These are phyloP conservation scores for Excoecaria cochinchinensis DNA, from an alignment of 345 rosid genomes.

Conservation along the genomic window DNA sequence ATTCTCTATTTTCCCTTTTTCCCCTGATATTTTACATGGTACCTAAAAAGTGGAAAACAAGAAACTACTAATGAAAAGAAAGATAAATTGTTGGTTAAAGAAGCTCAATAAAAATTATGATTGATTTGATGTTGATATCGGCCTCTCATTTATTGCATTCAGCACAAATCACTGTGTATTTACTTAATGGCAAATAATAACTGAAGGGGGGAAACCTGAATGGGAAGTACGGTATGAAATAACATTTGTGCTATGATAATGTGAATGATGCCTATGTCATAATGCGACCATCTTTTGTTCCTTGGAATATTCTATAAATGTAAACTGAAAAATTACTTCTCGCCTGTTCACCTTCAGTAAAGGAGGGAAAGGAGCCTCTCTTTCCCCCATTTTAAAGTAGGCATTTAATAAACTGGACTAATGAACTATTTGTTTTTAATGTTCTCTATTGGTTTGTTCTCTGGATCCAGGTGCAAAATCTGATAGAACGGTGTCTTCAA, in stretches of 20 bases:
- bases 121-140: not conserved
- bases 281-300: not conserved
- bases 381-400: not conserved
- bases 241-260: not conserved
- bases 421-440: not conserved
- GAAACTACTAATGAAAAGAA: no score
- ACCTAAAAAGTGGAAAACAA: not conserved
- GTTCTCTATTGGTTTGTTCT: not conserved
- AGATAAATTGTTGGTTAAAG: not conserved
- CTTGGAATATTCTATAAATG: not conserved
- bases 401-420: not conserved
- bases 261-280: not conserved
- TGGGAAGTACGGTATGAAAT: not conserved
- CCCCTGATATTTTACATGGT: not conserved
- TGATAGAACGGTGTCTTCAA: constrained; percentile 36
- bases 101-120: not conserved
- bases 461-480: constrained; percentile 36
- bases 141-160: not conserved
- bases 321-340: not conserved
- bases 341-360: not conserved
- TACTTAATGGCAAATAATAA: not conserved
- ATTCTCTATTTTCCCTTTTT: not conserved
- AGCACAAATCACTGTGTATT: not conserved
- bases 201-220: not conserved
- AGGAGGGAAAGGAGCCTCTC: not conserved